Base-by-base conservation (phyloP, 805 yeast species). In the Peterozyma xylosa region DNA sequence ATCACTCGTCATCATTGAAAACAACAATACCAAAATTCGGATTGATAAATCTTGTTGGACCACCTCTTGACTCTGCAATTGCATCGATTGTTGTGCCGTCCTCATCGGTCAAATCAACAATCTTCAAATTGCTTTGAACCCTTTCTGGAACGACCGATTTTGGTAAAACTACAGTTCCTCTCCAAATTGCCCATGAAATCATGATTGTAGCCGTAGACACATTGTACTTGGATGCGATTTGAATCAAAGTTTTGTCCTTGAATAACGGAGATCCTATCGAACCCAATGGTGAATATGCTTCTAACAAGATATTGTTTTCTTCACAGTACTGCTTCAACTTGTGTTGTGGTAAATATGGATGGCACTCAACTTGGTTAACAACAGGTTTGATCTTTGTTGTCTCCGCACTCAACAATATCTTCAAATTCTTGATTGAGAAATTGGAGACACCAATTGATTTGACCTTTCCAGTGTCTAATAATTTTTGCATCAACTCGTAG, bases 211-310 rank as follows among this genome's bases (percentile, higher is more conserved):
- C 83, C 3, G 80, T 70, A 4, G 67, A 50, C 63, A 62, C 2
- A 54, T 47, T 30, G 81, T 54, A 5, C 64, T 59, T 30, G 63
- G 66, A 50, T 78, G 70, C 32, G 62, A 58, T 49, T 78, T 60
- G 9, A 78, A 48, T 11, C 83, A 82, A 17, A 82, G 74, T 42
- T 4, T 50, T 58, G 56, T 48, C 64, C 53, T 52, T 53, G 46
- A 74, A 78, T 43, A 70, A 78, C 46, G 71, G 73, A 40, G 57
- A 62, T 14, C 72, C 47, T 72, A 73, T 6, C 67, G 63, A 18
- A 83, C 89, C 91, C 52, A 86, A 67, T 30, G 95, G 95, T 32
- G 88, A 80, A 65, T 85, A 87, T 9, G 93, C 95, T 59, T 83
- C 85, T 39, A 82, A 62, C 30, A 68, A 60, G 50, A 82, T 81